A percentile compares a stretch with the other conserved stretches of the same genome.
Evolutionary conservation across 768 basidiomycete species (phyloP).

Genomic region (Boletus huronensis): DNA sequence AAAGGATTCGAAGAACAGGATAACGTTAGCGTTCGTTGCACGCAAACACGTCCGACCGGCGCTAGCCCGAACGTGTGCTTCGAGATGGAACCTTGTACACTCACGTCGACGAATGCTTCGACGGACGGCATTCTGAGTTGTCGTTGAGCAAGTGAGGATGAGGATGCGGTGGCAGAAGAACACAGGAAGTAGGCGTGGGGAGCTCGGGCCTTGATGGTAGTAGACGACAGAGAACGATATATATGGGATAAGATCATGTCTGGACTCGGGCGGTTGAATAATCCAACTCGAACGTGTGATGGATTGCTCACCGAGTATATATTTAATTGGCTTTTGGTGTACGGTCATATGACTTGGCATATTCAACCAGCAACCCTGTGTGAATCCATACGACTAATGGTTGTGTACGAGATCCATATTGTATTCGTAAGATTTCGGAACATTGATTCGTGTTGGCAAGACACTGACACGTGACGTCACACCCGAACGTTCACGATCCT

Average conservation of each 20-base stretch:
- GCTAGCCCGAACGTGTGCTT: neutral
- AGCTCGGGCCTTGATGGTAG: constrained; percentile 1
- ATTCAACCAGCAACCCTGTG: neutral
- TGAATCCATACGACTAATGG: neutral
- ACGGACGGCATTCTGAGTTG: constrained; percentile 23
- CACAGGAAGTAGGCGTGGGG: neutral
- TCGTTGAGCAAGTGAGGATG: constrained; percentile 21
- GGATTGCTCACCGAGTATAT: neutral
- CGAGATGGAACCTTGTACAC: constrained; percentile 2
- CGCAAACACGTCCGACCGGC: neutral
- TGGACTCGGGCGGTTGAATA: neutral
- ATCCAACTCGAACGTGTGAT: neutral
- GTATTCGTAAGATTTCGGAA: neutral
- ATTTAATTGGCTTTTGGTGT: neutral
- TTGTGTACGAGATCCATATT: neutral
- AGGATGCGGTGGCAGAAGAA: constrained; percentile 27
- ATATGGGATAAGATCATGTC: constrained; percentile 17
- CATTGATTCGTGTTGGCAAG: neutral
- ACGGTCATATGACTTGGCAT: neutral
- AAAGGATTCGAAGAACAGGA: constrained; percentile 33
- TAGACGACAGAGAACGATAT: constrained; percentile 19
- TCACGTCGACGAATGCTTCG: constrained; percentile 41
- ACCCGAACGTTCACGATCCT: neutral
- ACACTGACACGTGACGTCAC: neutral
- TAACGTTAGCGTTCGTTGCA: constrained; percentile 23